phyloP scores from a whole-genome alignment of 768 basidiomycete genomes.

The Fistulinella prunicolor region DNA sequence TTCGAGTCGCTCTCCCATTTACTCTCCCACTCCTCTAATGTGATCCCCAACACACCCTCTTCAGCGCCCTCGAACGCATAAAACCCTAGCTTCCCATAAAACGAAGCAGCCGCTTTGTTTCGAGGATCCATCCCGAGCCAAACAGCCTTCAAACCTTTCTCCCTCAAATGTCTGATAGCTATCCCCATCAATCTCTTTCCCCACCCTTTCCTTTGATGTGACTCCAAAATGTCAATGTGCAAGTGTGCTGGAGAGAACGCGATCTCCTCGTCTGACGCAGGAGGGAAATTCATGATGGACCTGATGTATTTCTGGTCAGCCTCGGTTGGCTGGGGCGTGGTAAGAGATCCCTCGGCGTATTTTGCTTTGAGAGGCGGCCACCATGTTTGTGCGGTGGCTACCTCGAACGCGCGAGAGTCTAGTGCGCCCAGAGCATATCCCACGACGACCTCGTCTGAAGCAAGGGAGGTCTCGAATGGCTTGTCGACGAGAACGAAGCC shows the following conservation, averaged over 20 bases:
- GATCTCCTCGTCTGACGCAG: conserved; percentile 51
- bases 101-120: conserved; percentile 56
- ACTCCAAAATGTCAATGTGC: conserved; percentile 69
- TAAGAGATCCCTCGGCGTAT: conserved; percentile 39
- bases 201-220: conserved; percentile 67
- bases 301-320: conserved; percentile 33
- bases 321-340: conserved; percentile 16
- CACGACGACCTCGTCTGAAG: conserved; percentile 46
- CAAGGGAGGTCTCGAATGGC: conserved; percentile 16
- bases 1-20: conserved; percentile 3
- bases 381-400: conserved; percentile 54
- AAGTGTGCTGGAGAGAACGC: conserved; percentile 70
- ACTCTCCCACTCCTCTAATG: conserved; percentile 39
- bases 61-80: conserved; percentile 49
- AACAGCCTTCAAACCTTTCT: conserved; percentile 43
- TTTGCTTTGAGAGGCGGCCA: conserved; percentile 59
- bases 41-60: conserved; percentile 52
- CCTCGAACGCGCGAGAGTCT: conserved; percentile 66
- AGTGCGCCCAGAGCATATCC: conserved; percentile 70
- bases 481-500: conserved; percentile 70
- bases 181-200: conserved; percentile 59
- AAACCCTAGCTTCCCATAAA: conserved; percentile 66
- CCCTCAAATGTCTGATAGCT: conserved; percentile 54
- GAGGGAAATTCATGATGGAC: conserved; percentile 34
- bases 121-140: conserved; percentile 70